Conservation (phyloP, 176 grass and related monocot species). For the Melocanna baccifera region DNA sequence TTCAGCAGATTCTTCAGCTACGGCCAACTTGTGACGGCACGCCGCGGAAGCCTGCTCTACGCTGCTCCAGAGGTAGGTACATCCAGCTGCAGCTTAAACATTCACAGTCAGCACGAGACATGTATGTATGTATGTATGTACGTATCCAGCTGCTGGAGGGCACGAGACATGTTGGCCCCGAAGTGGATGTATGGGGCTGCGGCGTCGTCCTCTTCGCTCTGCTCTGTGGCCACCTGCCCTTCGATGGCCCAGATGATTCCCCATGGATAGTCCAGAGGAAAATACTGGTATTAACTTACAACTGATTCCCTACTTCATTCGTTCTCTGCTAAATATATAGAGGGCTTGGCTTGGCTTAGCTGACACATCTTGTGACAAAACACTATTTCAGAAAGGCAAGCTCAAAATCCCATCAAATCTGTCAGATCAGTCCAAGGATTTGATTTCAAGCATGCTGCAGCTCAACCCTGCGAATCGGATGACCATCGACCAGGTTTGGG, state of each 20-base stretch:
- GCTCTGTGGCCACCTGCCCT: constrained; percentile 66
- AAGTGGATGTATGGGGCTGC: constrained; percentile 76
- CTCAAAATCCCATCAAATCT: constrained; percentile 44
- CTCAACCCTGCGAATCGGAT: constrained; percentile 45
- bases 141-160: constrained; percentile 30
- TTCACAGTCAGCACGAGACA: no score
- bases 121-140: no score
- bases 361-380: not conserved
- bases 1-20: constrained; percentile 56
- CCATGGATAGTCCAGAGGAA: constrained; percentile 1
- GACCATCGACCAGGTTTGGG: constrained; percentile 46
- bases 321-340: no score
- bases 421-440: constrained; percentile 41
- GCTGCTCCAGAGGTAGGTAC: constrained; percentile 49
- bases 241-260: constrained; percentile 50
- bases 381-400: constrained; percentile 27
- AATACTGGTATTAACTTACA: not conserved
- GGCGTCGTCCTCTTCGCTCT: constrained; percentile 70
- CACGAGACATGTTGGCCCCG: constrained; percentile 44
- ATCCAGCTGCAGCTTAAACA: no score
- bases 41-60: constrained; percentile 56
- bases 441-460: constrained; percentile 55
- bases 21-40: constrained; percentile 31
- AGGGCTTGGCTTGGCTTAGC: no score
- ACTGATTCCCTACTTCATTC: no score